phyloP scores from a whole-genome alignment of 1,284 basidiomycete species.

The Porogramme epimiltina region DNA sequence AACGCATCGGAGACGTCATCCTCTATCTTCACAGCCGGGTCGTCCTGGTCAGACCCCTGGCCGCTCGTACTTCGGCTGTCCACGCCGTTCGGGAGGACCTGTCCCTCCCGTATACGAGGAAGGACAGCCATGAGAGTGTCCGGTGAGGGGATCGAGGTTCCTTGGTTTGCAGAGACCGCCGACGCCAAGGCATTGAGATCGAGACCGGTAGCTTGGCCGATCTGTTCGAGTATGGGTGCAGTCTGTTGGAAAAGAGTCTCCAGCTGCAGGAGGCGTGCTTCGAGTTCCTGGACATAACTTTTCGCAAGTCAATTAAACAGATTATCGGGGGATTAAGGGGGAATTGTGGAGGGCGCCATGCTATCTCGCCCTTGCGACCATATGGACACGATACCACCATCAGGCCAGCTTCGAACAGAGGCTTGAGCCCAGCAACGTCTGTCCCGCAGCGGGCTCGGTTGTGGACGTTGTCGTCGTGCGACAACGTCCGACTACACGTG shows the following conservation, averaged over 20 bases:
- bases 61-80: slow-evolving; percentile 37
- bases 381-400: too few species aligned
- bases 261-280: slow-evolving; percentile 82
- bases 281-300: slow-evolving; percentile 87
- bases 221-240: slow-evolving; percentile 72
- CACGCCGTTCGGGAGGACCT: slow-evolving; percentile 31
- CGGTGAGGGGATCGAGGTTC: slow-evolving; percentile 26
- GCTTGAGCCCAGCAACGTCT: too few species aligned
- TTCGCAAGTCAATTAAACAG: background rate
- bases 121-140: slow-evolving; percentile 27
- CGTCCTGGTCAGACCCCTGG: slow-evolving; percentile 26
- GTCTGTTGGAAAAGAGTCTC: slow-evolving; percentile 78
- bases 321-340: background rate
- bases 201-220: slow-evolving; percentile 45
- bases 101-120: slow-evolving; percentile 27
- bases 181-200: slow-evolving; percentile 39
- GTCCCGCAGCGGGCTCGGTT: too few species aligned
- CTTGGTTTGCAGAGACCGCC: slow-evolving; percentile 25
- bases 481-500: too few species aligned
- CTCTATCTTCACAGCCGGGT: slow-evolving; percentile 49
- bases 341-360: too few species aligned
- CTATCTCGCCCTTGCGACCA: too few species aligned
- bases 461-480: too few species aligned
- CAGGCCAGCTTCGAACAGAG: too few species aligned
- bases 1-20: slow-evolving; percentile 78